Evolutionary conservation across 1,284 basidiomycete genomes (phyloP), one percentile per base, ranked within the genome.

Genomic region (Boletellus deceptivus): DNA sequence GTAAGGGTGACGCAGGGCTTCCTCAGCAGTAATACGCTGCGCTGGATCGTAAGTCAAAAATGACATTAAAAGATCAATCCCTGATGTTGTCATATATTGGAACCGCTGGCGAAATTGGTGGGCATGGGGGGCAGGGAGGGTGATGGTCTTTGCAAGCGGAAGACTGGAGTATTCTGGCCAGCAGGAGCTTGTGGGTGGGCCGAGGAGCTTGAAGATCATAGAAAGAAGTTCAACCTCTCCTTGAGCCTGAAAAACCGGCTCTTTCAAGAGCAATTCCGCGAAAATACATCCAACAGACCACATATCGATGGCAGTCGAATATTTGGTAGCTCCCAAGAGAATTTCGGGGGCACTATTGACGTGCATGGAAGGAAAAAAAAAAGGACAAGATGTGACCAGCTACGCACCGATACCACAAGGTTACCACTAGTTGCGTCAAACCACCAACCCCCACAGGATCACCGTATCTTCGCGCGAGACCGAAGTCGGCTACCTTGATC

Each of bases 251-350:
- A 99, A 94, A 13, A 99, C 74, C 1, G 97, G 93, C 67, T 95
- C 93, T 57, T 92, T 93, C 58, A 93, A 77, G 58, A 99, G 83
- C 38, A 99, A 77, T 68, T 99, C 97, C 22, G 91, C 96, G 67
- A 99, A 98, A 60, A 99, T 98, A 75, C 97, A 99, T 4, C 97
- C 97, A n/a, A 99, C 88, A 43, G 93, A 97, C 97, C 97, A 99
- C 85, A 99, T 88, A 70, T 99, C 97, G 59, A 99, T 86, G 1
- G 95, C 90, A 10, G 95, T 98, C 9, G 93, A 91, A 71, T 99
- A 99, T 43, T 89, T 91, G 46, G 85, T 88, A 16, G 90, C 91
- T 11, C 96, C 97, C 17, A 99, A 76, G 10, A 99, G 77, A 33
- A 99, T 89, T 75, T 99, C 97, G 3, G 97, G 97, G 6, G 97